These are phyloP conservation scores for Protomyces arabidopsidicola DNA, from an alignment of 1,139 yeast genomes.

Conservation along the genomic window DNA sequence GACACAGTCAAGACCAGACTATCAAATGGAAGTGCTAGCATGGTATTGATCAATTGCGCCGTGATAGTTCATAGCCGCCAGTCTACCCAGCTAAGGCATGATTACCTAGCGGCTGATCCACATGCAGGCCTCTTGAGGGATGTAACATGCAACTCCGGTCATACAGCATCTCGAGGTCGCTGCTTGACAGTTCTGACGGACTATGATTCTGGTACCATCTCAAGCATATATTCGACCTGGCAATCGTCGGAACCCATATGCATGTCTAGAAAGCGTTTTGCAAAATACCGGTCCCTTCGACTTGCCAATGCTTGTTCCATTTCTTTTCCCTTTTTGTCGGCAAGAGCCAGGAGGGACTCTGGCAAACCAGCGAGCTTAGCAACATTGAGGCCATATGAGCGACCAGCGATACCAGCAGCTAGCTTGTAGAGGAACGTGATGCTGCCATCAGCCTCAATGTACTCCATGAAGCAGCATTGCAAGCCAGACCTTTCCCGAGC, in stretches of 20 bases:
- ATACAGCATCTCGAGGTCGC: no score
- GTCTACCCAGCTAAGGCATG: no score
- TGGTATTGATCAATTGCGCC: conserved; percentile 52
- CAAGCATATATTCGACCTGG: no score
- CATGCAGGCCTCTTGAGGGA: no score
- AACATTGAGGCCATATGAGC: conserved; percentile 42
- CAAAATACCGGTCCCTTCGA: neutral
- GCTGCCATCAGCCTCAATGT: conserved; percentile 43
- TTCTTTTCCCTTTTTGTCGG: conserved; percentile 34
- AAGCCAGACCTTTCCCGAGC: conserved; percentile 47
- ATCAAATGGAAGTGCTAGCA: conserved; percentile 50
- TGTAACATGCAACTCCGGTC: no score
- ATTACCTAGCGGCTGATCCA: no score
- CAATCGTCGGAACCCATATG: neutral
- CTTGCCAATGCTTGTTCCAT: conserved; percentile 30
- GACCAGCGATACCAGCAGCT: conserved; percentile 39
- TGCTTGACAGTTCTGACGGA: no score
- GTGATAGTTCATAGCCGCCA: conserved; percentile 48
- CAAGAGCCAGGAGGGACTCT: conserved; percentile 35
- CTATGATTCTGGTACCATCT: no score
- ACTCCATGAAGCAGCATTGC: conserved; percentile 72
- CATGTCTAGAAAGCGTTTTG: neutral
- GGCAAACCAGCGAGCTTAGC: conserved; percentile 42
- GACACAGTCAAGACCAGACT: conserved; percentile 48
- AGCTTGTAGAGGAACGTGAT: conserved; percentile 37